Conservation (phyloP, 2,329 filamentous ascomycete species). For the Fusarium sp. region DNA sequence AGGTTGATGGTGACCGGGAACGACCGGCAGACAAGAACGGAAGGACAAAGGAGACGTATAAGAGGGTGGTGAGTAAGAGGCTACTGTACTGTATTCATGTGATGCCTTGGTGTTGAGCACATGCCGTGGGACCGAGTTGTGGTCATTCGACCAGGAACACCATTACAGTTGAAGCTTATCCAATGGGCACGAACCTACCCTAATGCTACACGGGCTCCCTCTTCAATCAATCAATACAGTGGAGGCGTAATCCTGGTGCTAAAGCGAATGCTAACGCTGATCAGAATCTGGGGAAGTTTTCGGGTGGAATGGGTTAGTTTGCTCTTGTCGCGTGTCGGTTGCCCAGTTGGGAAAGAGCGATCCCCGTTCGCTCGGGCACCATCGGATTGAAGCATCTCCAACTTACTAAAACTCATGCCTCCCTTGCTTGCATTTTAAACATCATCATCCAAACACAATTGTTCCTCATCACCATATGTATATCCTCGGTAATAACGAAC, state of each 20-base stretch:
- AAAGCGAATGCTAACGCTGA: slow-evolving; percentile 5
- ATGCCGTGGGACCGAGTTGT: background rate
- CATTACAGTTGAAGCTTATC: background rate
- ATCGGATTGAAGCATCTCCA: slow-evolving; percentile 28
- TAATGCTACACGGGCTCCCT: background rate
- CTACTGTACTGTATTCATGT: background rate
- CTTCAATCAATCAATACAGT: background rate
- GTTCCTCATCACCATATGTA: background rate
- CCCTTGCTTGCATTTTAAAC: background rate
- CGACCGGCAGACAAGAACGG: slow-evolving; percentile 6
- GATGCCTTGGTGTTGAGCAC: background rate
- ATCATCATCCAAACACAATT: background rate
- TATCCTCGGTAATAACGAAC: slow-evolving; percentile 20
- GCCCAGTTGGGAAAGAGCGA: slow-evolving; percentile 12
- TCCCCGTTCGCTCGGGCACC: slow-evolving; percentile 23
- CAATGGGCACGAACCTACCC: background rate
- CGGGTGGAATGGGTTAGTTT: slow-evolving; percentile 16
- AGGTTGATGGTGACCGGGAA: slow-evolving; percentile 14
- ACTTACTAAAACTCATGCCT: background rate
- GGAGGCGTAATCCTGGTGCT: background rate
- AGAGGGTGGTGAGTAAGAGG: background rate
- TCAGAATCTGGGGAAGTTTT: slow-evolving; percentile 32
- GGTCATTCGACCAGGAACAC: background rate
- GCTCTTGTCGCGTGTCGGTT: background rate
- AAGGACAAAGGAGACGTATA: slow-evolving; percentile 23